phyloP scores from a whole-genome alignment of 345 rosid genomes.

The Draba incana region DNA sequence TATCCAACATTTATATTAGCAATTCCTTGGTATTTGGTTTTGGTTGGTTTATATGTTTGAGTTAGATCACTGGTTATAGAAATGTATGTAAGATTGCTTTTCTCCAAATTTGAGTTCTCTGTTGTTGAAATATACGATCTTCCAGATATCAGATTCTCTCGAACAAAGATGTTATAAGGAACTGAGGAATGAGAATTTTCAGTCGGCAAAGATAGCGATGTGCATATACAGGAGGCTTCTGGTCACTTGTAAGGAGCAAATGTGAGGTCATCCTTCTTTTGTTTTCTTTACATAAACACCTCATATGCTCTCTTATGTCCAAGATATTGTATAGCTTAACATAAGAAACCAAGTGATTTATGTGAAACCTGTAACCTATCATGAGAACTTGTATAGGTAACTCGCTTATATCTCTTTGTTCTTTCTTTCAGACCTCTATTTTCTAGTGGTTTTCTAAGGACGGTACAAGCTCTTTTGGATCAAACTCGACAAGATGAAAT shows the following conservation, averaged over 20 bases:
- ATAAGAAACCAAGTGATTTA: constrained; percentile 25
- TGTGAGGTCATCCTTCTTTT: constrained; percentile 63
- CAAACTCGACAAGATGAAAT: constrained; percentile 80
- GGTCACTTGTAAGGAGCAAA: constrained; percentile 88
- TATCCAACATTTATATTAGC: constrained; percentile 11
- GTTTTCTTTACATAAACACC: constrained; percentile 29
- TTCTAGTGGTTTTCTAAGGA: constrained; percentile 82
- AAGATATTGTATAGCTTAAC: constrained; percentile 3
- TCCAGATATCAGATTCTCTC: constrained; percentile 77
- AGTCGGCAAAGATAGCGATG: constrained; percentile 76
- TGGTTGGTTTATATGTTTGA: not conserved
- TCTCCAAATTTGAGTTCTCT: not conserved
- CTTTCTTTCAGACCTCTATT: constrained; percentile 69
- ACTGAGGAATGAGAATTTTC: constrained; percentile 84
- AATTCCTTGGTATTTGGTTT: constrained; percentile 4
- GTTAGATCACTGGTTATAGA: constrained; percentile 12
- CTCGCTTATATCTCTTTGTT: constrained; percentile 7
- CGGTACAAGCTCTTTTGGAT: constrained; percentile 76
- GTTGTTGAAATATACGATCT: constrained; percentile 39
- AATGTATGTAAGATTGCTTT: constrained; percentile 3
- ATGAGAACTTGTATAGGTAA: not conserved
- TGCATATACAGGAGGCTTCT: constrained; percentile 84
- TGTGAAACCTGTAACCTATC: constrained; percentile 11
- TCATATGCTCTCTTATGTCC: constrained; percentile 1
- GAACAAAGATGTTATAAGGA: constrained; percentile 99